These are phyloP conservation scores for Aureobasidium sp. DNA, from an alignment of 2,329 filamentous ascomycete species.

Conservation along the genomic window DNA sequence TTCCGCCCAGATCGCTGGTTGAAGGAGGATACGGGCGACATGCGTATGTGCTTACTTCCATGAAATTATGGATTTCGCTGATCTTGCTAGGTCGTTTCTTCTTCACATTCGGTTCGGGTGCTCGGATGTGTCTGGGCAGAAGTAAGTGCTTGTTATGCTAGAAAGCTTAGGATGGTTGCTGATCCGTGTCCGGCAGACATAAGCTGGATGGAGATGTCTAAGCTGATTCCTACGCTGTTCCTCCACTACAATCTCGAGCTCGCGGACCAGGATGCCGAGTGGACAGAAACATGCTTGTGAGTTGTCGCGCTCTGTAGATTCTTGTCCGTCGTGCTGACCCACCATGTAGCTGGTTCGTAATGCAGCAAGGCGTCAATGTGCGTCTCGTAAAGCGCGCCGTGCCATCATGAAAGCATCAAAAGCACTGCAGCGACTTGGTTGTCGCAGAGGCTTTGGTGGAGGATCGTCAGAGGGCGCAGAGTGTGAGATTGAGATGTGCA, in stretches of 20 bases:
- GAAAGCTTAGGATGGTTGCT: neutral
- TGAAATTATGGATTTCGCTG: neutral
- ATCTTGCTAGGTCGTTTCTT: slow-evolving; percentile 26
- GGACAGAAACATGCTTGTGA: slow-evolving; percentile 26
- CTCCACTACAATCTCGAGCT: slow-evolving; percentile 30
- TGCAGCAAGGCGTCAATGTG: slow-evolving; percentile 26
- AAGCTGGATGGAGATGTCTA: slow-evolving; percentile 32
- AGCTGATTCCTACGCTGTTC: slow-evolving; percentile 31
- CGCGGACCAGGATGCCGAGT: slow-evolving; percentile 26
- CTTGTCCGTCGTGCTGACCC: neutral
- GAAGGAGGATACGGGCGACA: slow-evolving; percentile 20
- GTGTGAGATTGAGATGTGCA: neutral
- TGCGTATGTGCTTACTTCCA: slow-evolving; percentile 17
- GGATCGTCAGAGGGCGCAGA: too few relatives aligned
- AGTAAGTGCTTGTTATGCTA: slow-evolving; percentile 1
- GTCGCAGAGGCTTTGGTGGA: neutral
- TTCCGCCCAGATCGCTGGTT: slow-evolving; percentile 34
- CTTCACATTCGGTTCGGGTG: slow-evolving; percentile 31
- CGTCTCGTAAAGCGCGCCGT: slow-evolving; percentile 4
- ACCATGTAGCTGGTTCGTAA: slow-evolving; percentile 24
- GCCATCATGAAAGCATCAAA: neutral
- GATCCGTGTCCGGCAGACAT: slow-evolving; percentile 21
- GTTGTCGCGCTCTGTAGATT: neutral
- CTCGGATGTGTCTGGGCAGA: slow-evolving; percentile 24
- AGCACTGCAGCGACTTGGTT: neutral